phyloP scores from a whole-genome alignment of 2,329 filamentous ascomycete species.

The Sporothrix mexicana region DNA sequence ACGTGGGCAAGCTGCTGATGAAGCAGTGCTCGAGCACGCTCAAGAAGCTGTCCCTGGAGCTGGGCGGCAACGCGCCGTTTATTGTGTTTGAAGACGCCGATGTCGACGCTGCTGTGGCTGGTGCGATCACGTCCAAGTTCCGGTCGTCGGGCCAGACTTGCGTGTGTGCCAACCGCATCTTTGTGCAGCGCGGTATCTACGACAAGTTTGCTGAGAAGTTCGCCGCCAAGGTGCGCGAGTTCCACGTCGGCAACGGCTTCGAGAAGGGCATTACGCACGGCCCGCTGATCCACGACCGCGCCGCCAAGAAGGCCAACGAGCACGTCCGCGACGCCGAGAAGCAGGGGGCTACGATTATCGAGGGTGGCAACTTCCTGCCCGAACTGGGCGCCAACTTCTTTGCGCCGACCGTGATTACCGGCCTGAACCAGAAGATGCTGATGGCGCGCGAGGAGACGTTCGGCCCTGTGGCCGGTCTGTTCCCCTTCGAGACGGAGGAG shows the following conservation, averaged over 20 bases:
- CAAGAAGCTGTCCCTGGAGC: conserved; percentile 84
- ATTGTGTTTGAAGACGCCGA: conserved; percentile 97
- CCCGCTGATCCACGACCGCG: conserved; percentile 83
- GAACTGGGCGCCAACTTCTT: conserved; percentile 86
- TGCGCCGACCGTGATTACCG: conserved; percentile 84
- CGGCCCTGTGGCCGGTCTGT: conserved; percentile 88
- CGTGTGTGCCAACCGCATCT: conserved; percentile 85
- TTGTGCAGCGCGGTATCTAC: conserved; percentile 78
- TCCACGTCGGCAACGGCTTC: conserved; percentile 79
- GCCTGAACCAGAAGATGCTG: conserved; percentile 84
- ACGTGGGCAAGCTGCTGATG: conserved; percentile 78
- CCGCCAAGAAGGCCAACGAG: conserved; percentile 76
- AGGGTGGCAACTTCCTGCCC: conserved; percentile 75
- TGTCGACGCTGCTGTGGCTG: conserved; percentile 80
- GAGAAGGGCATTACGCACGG: conserved; percentile 75
- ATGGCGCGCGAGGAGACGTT: conserved; percentile 92
- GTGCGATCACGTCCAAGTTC: conserved; percentile 88
- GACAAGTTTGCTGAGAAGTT: conserved; percentile 73
- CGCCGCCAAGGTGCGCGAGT: conserved; percentile 72
- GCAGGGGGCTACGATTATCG: conserved; percentile 76
- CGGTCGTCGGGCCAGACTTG: conserved; percentile 94
- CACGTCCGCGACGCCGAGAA: conserved; percentile 80
- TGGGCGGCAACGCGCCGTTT: conserved; percentile 93
- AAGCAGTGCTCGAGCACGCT: conserved; percentile 82
- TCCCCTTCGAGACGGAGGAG: conserved; percentile 85